Conservation (phyloP, 2,329 filamentous ascomycete genomes). For the Lasiodiplodia theobromae region DNA sequence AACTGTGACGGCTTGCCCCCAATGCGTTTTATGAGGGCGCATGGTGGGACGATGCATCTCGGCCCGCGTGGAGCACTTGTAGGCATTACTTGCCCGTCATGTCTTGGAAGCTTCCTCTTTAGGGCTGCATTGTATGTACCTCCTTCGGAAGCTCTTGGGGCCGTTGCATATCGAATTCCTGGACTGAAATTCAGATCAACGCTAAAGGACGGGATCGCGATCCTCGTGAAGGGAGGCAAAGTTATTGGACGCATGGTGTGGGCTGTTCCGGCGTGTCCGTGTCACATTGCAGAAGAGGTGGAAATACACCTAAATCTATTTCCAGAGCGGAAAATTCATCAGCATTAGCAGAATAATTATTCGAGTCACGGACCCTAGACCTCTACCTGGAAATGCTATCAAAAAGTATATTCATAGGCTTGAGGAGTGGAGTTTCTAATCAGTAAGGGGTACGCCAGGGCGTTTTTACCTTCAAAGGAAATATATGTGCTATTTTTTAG, state of each 20-base stretch:
- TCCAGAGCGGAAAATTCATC: not conserved
- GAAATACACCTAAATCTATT: not conserved
- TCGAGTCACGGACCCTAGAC: too few relatives aligned
- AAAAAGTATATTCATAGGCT: too few relatives aligned
- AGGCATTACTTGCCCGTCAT: not conserved
- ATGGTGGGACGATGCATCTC: conserved; percentile 3
- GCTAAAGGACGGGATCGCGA: not conserved
- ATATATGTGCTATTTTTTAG: too few relatives aligned
- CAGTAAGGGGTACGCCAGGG: too few relatives aligned
- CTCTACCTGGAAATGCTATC: too few relatives aligned
- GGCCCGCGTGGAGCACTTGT: not conserved
- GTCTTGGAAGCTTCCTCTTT: conserved; percentile 1
- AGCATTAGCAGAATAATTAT: not conserved
- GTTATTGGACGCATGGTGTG: conserved; percentile 11
- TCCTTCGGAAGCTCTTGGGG: not conserved
- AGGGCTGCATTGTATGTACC: not conserved
- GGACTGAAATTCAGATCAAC: not conserved
- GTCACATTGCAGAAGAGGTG: not conserved
- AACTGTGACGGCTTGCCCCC: not conserved
- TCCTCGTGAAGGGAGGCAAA: not conserved
- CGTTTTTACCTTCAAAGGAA: too few relatives aligned
- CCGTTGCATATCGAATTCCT: conserved; percentile 14
- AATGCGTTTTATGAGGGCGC: not conserved
- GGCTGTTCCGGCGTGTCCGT: conserved; percentile 1
- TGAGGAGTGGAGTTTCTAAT: too few relatives aligned